phyloP scores from a whole-genome alignment of 108 stramenopile genomes.

The Stephanodiscus triporus region DNA sequence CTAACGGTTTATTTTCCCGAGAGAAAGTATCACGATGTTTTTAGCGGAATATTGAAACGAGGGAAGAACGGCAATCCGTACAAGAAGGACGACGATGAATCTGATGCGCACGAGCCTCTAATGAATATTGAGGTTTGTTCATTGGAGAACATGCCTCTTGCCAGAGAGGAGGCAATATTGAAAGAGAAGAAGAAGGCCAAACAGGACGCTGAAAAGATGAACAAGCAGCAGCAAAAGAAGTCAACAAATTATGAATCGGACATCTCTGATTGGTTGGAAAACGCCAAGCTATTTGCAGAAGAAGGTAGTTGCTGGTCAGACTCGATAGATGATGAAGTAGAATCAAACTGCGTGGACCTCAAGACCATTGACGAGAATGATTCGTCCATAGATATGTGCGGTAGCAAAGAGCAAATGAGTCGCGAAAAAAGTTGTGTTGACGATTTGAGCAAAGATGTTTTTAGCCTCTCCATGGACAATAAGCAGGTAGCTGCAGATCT shows the following conservation, averaged over 20 bases:
- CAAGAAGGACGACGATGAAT: constrained; percentile 9
- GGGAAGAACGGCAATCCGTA: constrained; percentile 29
- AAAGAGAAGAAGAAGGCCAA: constrained; percentile 38
- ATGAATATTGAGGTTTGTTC: constrained; percentile 28
- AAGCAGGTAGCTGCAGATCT: not conserved
- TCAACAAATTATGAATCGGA: constrained; percentile 5
- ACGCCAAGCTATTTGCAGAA: not conserved
- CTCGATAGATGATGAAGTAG: constrained; percentile 8
- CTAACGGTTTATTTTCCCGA: constrained; percentile 49
- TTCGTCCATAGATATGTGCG: not conserved
- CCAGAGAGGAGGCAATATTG: constrained; percentile 21
- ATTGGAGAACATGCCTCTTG: constrained; percentile 56
- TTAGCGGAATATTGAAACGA: constrained; percentile 26
- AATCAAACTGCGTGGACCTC: not conserved
- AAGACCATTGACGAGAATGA: constrained; percentile 3
- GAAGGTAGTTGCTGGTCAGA: constrained; percentile 6
- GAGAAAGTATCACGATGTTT: constrained; percentile 20
- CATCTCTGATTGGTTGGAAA: constrained; percentile 9
- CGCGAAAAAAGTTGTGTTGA: not conserved
- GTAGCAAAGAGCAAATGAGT: not conserved
- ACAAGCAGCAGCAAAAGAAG: constrained; percentile 3
- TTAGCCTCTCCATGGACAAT: not conserved
- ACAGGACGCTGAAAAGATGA: not conserved
- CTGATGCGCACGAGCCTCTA: constrained; percentile 7
- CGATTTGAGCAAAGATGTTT: not conserved